Percentiles rank a stretch among this genome's conserved stretches.
Evolutionary conservation across 495 filamentous ascomycete species (phyloP).

Genomic region (Rhizodiscina lignyota): DNA sequence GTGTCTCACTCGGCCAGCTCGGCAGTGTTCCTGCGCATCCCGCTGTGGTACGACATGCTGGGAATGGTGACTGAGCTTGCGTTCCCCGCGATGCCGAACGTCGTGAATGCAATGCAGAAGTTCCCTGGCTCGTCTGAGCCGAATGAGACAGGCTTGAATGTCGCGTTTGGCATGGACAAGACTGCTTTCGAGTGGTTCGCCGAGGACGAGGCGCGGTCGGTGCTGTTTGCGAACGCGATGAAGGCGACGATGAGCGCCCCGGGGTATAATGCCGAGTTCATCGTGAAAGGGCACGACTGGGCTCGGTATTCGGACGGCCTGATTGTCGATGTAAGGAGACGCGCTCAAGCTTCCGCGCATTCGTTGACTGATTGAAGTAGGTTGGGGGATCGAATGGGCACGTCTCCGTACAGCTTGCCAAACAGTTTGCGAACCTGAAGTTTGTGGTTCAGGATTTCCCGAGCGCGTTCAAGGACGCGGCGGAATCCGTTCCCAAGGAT

Average conservation of each 20-base stretch:
- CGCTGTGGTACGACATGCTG: not conserved
- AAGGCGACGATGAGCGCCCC: not conserved
- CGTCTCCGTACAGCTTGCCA: slow-evolving; percentile 32
- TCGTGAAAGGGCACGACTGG: not conserved
- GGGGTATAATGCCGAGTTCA: not conserved
- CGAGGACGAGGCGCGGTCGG: not conserved
- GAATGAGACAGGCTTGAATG: not conserved
- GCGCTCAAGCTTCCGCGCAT: too few relatives aligned
- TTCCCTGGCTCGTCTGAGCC: not conserved
- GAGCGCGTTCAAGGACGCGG: slow-evolving; percentile 27
- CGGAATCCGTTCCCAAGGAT: slow-evolving; percentile 20
- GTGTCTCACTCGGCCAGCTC: slow-evolving; percentile 9
- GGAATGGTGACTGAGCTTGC: not conserved
- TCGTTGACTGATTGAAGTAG: slow-evolving; percentile 13
- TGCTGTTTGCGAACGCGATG: not conserved
- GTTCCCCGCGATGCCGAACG: not conserved
- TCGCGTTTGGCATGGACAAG: not conserved
- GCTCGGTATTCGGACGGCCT: not conserved
- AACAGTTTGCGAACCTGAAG: slow-evolving; percentile 26
- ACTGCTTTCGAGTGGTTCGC: not conserved
- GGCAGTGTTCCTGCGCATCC: not conserved
- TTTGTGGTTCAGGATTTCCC: slow-evolving; percentile 43
- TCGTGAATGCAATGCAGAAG: not conserved
- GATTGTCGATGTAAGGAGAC: slow-evolving; percentile 7
- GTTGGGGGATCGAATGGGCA: slow-evolving; percentile 40